A percentile compares a stretch with the other conserved stretches of the same genome.
phyloP scores from a whole-genome alignment of 1,139 yeast genomes.

The Pichiaceae sp. region DNA sequence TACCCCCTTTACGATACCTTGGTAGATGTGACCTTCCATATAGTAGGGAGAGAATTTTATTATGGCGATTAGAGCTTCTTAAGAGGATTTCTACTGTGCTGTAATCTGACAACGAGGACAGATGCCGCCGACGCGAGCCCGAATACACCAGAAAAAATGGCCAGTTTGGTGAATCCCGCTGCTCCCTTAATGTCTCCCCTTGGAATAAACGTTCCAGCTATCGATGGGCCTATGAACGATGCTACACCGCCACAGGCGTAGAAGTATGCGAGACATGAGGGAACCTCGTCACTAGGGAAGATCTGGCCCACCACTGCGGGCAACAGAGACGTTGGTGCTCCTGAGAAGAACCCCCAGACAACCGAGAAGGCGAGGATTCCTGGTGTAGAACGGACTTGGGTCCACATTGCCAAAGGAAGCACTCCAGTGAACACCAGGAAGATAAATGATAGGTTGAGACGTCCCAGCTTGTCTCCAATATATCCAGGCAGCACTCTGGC shows the following conservation, averaged over 20 bases:
- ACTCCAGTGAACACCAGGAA: conserved; percentile 30
- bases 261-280: conserved; percentile 20
- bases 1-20: conserved; percentile 52
- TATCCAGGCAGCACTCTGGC: conserved; percentile 45
- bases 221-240: conserved; percentile 23
- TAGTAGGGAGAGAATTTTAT: not conserved
- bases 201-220: conserved; percentile 24
- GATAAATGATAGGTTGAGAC: conserved; percentile 33
- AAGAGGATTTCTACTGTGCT: not conserved
- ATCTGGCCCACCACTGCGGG: conserved; percentile 24
- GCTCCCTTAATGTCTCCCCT: conserved; percentile 13
- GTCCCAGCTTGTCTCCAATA: conserved; percentile 37
- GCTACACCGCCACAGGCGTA: conserved; percentile 21
- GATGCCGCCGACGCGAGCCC: conserved; percentile 13
- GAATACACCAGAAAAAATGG: conserved; percentile 20
- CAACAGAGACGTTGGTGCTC: conserved; percentile 22
- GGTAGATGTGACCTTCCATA: conserved; percentile 30
- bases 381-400: conserved; percentile 29
- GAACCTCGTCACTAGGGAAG: conserved; percentile 19
- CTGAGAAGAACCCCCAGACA: conserved; percentile 24
- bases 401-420: conserved; percentile 34
- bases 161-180: conserved; percentile 18
- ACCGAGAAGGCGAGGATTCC: conserved; percentile 27
- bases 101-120: conserved; percentile 8
- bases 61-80: not conserved